Percentiles rank a stretch among this genome's conserved stretches.
Evolutionary conservation across 2,329 filamentous ascomycete genomes (phyloP).

Genomic region (Hypocrella siamensis): DNA sequence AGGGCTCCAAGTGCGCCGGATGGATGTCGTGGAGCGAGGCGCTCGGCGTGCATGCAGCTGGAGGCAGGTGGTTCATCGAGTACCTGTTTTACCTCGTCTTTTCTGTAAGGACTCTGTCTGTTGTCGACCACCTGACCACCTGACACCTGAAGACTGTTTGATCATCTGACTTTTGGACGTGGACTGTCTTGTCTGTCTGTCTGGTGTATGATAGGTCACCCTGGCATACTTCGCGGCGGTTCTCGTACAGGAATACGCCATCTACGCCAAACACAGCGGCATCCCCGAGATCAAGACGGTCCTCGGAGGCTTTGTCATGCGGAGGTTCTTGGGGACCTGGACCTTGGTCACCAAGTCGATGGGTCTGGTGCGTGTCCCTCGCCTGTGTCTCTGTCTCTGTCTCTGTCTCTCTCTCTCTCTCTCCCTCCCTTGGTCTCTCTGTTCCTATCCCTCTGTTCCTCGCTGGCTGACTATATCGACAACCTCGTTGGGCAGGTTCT

Average conservation of each 20-base stretch:
- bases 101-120: constrained; percentile 41
- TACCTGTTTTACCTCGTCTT: constrained; percentile 79
- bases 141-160: no score
- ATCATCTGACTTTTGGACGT: neutral
- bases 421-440: neutral
- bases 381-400: neutral
- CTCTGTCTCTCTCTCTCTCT: constrained; percentile 2
- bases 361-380: constrained; percentile 47
- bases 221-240: constrained; percentile 67
- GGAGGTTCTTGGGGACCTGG: constrained; percentile 73
- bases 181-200: neutral
- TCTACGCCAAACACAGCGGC: constrained; percentile 85
- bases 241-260: constrained; percentile 69
- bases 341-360: constrained; percentile 81
- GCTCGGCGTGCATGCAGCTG: constrained; percentile 46
- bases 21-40: constrained; percentile 79
- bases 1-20: constrained; percentile 64
- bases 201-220: constrained; percentile 38
- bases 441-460: constrained; percentile 1
- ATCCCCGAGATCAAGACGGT: constrained; percentile 98
- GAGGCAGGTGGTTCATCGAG: constrained; percentile 66
- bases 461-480: neutral
- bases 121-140: no score
- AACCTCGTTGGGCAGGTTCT: constrained; percentile 43
- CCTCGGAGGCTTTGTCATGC: constrained; percentile 83